Base-by-base conservation (phyloP, 805 yeast species). In the Saccharomycopsis sp. region DNA sequence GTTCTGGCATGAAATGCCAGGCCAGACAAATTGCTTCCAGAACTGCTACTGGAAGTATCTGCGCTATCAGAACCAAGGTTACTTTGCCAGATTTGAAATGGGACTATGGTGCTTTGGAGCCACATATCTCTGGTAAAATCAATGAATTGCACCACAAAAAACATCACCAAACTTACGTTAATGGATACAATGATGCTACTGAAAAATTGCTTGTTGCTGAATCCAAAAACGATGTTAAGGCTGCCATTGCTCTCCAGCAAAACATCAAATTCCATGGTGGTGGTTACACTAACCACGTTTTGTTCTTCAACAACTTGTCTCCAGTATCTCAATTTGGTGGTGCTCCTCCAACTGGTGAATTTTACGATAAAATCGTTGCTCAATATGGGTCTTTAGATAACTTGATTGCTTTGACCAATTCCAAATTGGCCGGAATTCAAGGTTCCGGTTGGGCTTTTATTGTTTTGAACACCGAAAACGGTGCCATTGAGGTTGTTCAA, bases 361-460 rank as follows among this genome's bases (percentile, higher is more conserved):
- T 90, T 38, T 81, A 77, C 56, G 73, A 80, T 68, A 84, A 85
- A 63, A 81, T 90, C 61, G 68, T 71, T 54, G 75, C 73, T 50
- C 84, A 87, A 70, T 89, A 79, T 69, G 96, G 96, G 41, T 78
- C 85, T 17, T 73, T 87, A 61, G 96, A 91, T 66, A 78, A 77
- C 58, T 77, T 91, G 72, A 83, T 84, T 61, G 66, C 73, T 47
- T 68, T 80, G 60, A 82, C 92, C 64, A 90, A 89, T 73, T 66
- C 80, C 50, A 81, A 83, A 70, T 75, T 90, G 67, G 96, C 96
- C 42, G 94, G 94, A 59, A 80, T 90, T 67, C 97, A 90, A 75
- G 97, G 97, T 70, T 87, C 96, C 3, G 97, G 97, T 52, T 90
- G 97, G 97, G 94, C 94, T 35, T 90, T 92, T 78, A 77, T 90